Conservation (phyloP, 768 basidiomycete species). For the Kwoniella sp. region DNA sequence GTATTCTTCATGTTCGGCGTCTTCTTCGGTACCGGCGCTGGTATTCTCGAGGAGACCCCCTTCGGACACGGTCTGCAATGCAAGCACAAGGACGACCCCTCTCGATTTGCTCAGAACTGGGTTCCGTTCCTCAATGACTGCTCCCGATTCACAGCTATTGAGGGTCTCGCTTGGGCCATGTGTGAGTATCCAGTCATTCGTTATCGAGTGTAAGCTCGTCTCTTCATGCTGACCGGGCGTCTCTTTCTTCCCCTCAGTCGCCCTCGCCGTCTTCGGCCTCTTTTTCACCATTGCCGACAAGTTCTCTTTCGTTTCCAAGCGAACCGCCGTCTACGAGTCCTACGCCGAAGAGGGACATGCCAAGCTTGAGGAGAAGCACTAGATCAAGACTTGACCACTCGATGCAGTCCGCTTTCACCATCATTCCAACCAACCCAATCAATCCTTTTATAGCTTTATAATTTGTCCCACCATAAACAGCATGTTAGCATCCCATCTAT, state of each 20-base stretch:
- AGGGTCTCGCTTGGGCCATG: slow-evolving; percentile 46
- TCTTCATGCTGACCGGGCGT: background rate
- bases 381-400: background rate
- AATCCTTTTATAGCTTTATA: slow-evolving; percentile 14
- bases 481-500: background rate
- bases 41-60: slow-evolving; percentile 39
- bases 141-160: slow-evolving; percentile 35
- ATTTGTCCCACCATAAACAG: background rate
- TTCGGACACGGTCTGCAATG: slow-evolving; percentile 47
- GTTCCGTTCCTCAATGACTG: slow-evolving; percentile 32
- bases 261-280: slow-evolving; percentile 82
- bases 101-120: slow-evolving; percentile 28
- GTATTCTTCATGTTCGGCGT: slow-evolving; percentile 42
- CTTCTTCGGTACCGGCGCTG: slow-evolving; percentile 41
- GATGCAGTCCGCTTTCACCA: background rate
- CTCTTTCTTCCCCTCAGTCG: slow-evolving; percentile 44
- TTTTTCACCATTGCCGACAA: slow-evolving; percentile 94
- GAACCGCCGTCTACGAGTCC: slow-evolving; percentile 33
- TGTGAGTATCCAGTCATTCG: slow-evolving; percentile 31
- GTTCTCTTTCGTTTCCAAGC: slow-evolving; percentile 68
- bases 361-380: slow-evolving; percentile 21
- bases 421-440: background rate
- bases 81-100: slow-evolving; percentile 26
- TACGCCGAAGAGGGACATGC: slow-evolving; percentile 19
- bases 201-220: background rate